Evolutionary conservation across 768 basidiomycete species (phyloP).

Genomic region (Leucocoprinus birnbaumii): DNA sequence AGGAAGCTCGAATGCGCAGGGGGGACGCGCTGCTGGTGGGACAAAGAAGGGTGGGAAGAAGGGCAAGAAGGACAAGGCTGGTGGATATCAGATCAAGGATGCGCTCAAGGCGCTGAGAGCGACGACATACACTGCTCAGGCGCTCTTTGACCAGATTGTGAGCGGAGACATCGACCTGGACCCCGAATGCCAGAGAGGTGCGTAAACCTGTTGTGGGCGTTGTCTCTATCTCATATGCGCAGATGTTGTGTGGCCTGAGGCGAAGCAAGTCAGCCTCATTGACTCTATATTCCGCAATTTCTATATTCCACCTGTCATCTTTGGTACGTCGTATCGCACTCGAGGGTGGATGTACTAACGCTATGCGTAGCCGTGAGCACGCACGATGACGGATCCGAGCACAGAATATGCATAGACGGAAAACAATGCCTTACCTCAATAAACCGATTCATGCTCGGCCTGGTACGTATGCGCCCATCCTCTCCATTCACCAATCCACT

Average conservation of each 20-base stretch:
- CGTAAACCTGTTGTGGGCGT: conserved; percentile 1
- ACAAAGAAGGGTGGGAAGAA: conserved; percentile 12
- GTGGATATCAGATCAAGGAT: conserved; percentile 34
- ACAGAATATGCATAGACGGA: conserved; percentile 72
- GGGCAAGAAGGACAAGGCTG: conserved; percentile 18
- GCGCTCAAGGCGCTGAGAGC: conserved; percentile 54
- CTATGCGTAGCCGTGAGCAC: conserved; percentile 39
- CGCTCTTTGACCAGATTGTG: conserved; percentile 64
- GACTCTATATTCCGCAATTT: conserved; percentile 80
- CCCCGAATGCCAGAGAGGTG: conserved; percentile 79
- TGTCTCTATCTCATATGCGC: not conserved
- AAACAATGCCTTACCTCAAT: conserved; percentile 82
- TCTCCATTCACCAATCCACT: conserved; percentile 3
- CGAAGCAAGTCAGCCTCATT: conserved; percentile 71
- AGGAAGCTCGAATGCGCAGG: not conserved
- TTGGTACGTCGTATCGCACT: conserved; percentile 35
- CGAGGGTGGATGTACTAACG: not conserved
- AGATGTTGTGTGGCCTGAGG: conserved; percentile 81
- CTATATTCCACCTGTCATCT: conserved; percentile 62
- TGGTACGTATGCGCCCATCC: conserved; percentile 36
- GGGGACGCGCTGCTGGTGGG: not conserved
- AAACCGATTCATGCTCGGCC: conserved; percentile 69
- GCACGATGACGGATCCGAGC: conserved; percentile 61
- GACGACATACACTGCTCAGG: conserved; percentile 62
- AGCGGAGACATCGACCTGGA: conserved; percentile 66